These are phyloP conservation scores for Selaginella tamariscina DNA, from an alignment of 75 land plant species.

Conservation along the genomic window DNA sequence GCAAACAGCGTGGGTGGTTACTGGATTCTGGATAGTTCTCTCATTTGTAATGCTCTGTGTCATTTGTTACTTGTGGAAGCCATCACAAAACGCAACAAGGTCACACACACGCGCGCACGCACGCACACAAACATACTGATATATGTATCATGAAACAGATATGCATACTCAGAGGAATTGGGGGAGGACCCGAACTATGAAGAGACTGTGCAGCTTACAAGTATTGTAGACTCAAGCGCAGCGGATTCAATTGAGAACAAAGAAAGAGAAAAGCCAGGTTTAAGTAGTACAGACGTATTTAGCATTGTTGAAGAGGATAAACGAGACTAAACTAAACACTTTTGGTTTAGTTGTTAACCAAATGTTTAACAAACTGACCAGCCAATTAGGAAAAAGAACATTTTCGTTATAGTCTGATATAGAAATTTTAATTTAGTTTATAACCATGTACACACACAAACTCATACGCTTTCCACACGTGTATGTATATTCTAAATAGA, in stretches of 20 bases:
- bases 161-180: conserved; percentile 5
- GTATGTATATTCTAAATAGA: too few species aligned
- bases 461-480: too few species aligned
- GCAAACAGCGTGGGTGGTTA: conserved; percentile 4
- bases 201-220: not conserved
- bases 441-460: too few species aligned
- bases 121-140: not conserved
- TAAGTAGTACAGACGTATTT: not conserved
- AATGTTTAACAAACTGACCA: too few species aligned
- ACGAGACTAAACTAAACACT: conserved; percentile 12
- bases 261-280: too few species aligned
- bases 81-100: conserved; percentile 6
- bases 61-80: conserved; percentile 1
- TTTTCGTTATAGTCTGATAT: too few species aligned
- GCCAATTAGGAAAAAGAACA: too few species aligned
- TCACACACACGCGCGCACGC: not conserved
- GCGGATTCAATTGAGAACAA: not conserved
- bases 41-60: not conserved
- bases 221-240: not conserved
- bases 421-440: too few species aligned
- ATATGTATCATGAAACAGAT: not conserved
- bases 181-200: not conserved
- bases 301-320: conserved; percentile 1
- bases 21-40: conserved; percentile 2
- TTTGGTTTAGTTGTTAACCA: too few species aligned